Conservation (phyloP, 129 eudicot genomes). For the Heracleum sosnowskyi region DNA sequence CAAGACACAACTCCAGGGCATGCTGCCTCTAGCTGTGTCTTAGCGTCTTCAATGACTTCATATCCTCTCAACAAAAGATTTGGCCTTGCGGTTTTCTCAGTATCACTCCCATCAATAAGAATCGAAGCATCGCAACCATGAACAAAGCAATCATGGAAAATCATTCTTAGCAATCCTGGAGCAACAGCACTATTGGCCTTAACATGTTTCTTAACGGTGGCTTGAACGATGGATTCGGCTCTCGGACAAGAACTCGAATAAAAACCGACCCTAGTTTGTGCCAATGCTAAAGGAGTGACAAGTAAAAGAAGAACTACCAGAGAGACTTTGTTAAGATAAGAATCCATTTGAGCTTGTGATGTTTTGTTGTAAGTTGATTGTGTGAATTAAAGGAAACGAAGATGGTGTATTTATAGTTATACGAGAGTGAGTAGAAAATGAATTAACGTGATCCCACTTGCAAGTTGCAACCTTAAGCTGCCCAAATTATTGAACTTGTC, state of each 20-base stretch:
- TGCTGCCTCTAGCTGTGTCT: conserved; percentile 2
- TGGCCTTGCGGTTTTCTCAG: background rate
- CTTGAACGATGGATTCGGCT: conserved; percentile 6
- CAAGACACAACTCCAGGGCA: conserved; percentile 9
- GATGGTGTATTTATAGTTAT: background rate
- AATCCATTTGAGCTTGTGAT: background rate
- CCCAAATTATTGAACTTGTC: background rate
- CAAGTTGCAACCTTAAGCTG: background rate
- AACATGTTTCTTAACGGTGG: conserved; percentile 1
- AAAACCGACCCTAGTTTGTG: background rate
- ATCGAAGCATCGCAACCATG: conserved; percentile 5
- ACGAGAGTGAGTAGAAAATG: background rate
- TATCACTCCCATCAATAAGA: background rate
- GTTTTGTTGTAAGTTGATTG: background rate
- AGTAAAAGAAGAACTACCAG: background rate
- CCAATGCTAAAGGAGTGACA: background rate
- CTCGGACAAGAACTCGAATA: background rate
- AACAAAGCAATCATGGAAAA: conserved; percentile 10
- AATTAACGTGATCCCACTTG: background rate
- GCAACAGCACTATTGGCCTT: background rate
- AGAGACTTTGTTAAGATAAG: background rate
- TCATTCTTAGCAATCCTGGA: conserved; percentile 3
- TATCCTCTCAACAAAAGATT: conserved; percentile 10
- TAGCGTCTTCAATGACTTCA: conserved; percentile 8
- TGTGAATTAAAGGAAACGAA: background rate